Evolutionary conservation across 2,329 filamentous ascomycete genomes (phyloP).

Genomic region (Zasmidium citrigriseum): DNA sequence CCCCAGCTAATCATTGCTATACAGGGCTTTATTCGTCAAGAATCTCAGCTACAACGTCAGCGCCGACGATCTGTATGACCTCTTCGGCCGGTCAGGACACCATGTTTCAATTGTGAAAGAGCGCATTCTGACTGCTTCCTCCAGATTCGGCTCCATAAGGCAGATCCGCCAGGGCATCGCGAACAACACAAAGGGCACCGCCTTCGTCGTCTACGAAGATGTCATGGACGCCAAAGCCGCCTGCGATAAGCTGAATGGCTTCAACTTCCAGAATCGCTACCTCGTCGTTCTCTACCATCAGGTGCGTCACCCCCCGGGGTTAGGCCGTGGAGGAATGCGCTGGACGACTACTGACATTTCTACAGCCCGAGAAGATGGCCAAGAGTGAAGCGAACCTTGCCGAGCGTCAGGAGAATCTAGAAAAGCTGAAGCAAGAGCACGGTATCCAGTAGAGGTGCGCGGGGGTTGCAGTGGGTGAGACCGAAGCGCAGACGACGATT

Average conservation of each 20-base stretch:
- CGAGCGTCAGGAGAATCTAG: slow-evolving; percentile 93
- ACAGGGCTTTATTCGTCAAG: slow-evolving; percentile 99
- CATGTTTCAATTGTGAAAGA: slow-evolving; percentile 2
- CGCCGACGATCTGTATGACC: slow-evolving; percentile 95
- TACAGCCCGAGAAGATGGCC: slow-evolving; percentile 71
- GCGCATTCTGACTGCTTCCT: slow-evolving; percentile 10
- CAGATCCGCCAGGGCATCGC: slow-evolving; percentile 99
- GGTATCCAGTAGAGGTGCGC: slow-evolving; percentile 79
- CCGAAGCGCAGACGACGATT: slow-evolving; percentile 8
- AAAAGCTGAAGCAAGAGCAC: slow-evolving; percentile 95
- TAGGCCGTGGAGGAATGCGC: background rate
- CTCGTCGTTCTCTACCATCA: slow-evolving; percentile 82
- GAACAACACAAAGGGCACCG: slow-evolving; percentile 95
- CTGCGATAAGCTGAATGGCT: slow-evolving; percentile 99
- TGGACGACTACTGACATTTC: slow-evolving; percentile 10
- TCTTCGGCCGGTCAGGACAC: slow-evolving; percentile 78
- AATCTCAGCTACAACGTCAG: slow-evolving; percentile 99
- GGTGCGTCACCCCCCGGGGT: slow-evolving; percentile 4
- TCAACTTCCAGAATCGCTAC: slow-evolving; percentile 99
- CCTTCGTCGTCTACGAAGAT: slow-evolving; percentile 99
- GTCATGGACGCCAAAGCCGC: slow-evolving; percentile 98
- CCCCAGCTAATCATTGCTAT: background rate
- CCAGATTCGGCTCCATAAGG: slow-evolving; percentile 49
- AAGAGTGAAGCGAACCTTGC: slow-evolving; percentile 76
- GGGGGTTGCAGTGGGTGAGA: slow-evolving; percentile 34